phyloP scores from a whole-genome alignment of 257 asterid genomes.

The Mentha longifolia region DNA sequence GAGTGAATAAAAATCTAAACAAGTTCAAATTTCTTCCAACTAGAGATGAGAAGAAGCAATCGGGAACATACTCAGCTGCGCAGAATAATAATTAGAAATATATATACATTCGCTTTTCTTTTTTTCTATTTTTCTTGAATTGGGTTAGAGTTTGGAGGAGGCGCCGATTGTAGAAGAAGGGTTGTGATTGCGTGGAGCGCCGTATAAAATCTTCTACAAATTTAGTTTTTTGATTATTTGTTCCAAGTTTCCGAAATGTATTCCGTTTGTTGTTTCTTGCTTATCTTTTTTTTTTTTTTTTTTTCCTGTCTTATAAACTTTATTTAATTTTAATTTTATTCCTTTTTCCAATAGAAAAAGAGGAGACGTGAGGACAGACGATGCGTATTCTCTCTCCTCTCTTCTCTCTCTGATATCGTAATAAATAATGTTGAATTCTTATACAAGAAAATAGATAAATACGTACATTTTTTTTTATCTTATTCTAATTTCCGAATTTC shows the following conservation, averaged over 20 bases:
- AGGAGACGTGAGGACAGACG: constrained; percentile 44
- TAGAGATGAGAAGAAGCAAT: constrained; percentile 18
- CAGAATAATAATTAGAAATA: background rate
- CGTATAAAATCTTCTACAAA: constrained; percentile 20
- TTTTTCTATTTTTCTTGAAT: background rate
- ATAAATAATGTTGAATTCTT: background rate
- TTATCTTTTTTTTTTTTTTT: background rate
- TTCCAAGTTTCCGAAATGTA: constrained; percentile 21
- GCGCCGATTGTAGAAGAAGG: constrained; percentile 34
- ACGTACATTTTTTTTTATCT: background rate
- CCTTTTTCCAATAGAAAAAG: constrained; percentile 14
- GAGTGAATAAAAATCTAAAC: constrained; percentile 14
- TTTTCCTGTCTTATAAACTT: background rate
- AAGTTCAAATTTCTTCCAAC: constrained; percentile 20
- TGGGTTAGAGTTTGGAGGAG: constrained; percentile 12
- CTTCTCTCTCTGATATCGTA: background rate
- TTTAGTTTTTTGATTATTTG: constrained; percentile 13
- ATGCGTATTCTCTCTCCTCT: constrained; percentile 31
- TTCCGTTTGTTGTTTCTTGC: constrained; percentile 19
- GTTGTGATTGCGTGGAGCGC: constrained; percentile 38
- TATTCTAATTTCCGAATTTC: background rate
- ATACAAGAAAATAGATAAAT: background rate
- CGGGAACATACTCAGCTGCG: constrained; percentile 23
- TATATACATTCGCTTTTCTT: background rate
- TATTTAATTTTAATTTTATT: background rate